Base-by-base conservation (phyloP, 2,329 filamentous ascomycete genomes). In the Monilinia fructicola region DNA sequence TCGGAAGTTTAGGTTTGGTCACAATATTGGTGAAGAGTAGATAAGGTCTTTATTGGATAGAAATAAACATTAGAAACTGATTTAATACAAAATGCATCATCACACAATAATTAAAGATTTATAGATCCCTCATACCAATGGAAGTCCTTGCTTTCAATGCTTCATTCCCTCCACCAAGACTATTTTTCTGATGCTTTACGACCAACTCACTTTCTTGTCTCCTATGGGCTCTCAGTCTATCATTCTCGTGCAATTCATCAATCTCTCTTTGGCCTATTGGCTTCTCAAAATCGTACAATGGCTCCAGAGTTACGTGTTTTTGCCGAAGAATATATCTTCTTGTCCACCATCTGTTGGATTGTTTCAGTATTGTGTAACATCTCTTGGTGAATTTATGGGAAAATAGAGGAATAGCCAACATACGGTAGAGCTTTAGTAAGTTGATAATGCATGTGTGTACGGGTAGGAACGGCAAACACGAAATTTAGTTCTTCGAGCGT, bases 381-480 rank as follows among this genome's bases (percentile, higher is more conserved):
- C 12, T 28, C 4, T 5, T 38, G 31, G 12, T 3, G 54, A 16
- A 9, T 40, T 1, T 11, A 4, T 21, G 28, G 3, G 14, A 10
- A 21, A 28, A 7, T 2, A 28, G n/a, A 12, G 7, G 16, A 14
- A 10, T 2, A 16, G 18, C 7, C 0, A 26, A 53, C 53, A 42
- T 65, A 73, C 48, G 73, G 74, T 4, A 75, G 64, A 35, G 72
- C 71, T 59, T 72, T 72, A 40, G 65, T 69, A 26, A 72, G 42
- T 61, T 76, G 74, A 60, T 74, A 76, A 46, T 67, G 67, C 69
- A 74, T 74, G 50, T 74, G 72, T 18, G 69, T 73, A 40, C 70
- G 64, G 10, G 72, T 74, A 11, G 74, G 71, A 5, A 75, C 72
- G 1, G 72, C 72, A 46, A 73, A 86, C 67, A 86, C 56, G 88